Evolutionary conservation across 192 early-diverging fungal species (phyloP), one percentile per base, ranked within the genome.

Genomic region (Neocallimastix lanati): DNA sequence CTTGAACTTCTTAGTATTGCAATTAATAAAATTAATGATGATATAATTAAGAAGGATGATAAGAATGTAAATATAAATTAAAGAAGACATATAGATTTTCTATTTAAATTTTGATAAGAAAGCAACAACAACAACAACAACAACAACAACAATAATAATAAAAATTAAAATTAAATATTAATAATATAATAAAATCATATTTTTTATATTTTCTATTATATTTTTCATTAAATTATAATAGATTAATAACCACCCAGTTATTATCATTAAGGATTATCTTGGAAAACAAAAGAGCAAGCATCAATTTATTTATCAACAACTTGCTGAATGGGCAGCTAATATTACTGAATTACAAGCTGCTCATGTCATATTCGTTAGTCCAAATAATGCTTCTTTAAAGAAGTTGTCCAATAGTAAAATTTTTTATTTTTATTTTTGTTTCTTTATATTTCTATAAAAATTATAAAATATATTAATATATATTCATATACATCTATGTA

Each of bases 291-390:
- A 89, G 18, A 84, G 85, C 77, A 87, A 88, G 40, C 85, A 90
- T 78, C 76, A 88, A 78, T 85, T 87, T 50, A 78, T 96, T 13
- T 93, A 92, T 86, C 88, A 94, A 13, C 80, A 88, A 33, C 79
- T 98, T 76, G 87, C 94, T 18, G 91, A 97, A 80, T 96, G 95
- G 93, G 94, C 94, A 0, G 89, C 80, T 77, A 28, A 80, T 92
- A 9, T 80, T 90, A 13, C 81, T 96, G 25, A 90, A 93, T 6
- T 94, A 98, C 89, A 91, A 36, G 82, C 95, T 77, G 96, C 96
- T 4, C 94, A 99, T 84, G 95, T 97, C n/a, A 85, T 99, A 18
- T 94, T 98, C 81, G 90, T 95, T 11, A 92, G 89, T 80, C 89
- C 92, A 81, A 95, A 93, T 82, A 88, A 90, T 36, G 84, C 86